Base-by-base conservation (phyloP, 2,329 filamentous ascomycete genomes). In the Aspergillus jensenii region DNA sequence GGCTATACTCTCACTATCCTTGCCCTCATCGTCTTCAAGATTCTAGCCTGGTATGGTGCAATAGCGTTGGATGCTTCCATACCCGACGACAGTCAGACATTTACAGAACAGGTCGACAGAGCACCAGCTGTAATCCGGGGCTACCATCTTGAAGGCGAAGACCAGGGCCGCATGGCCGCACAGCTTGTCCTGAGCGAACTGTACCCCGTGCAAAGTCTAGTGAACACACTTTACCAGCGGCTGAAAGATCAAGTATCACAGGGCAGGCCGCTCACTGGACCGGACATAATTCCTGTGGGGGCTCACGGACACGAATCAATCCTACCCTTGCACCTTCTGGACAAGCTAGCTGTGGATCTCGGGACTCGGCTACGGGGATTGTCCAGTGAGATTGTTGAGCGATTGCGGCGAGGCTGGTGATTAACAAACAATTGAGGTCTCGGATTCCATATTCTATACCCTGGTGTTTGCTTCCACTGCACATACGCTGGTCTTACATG, bases 101-200 rank as follows among this genome's bases (percentile, higher is more conserved):
- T 17, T 45, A 4, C 44, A 17, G 37, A 48, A 27, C 41, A 50
- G 25, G 15, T 56, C 9, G 46, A 45, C 31, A 37, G 43, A 31
- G 15, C 41, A 17, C 45, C 53, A 2, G 19, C 39, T 15, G 27
- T 51, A 17, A 44, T 56, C 19, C 23, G 47, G 6, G 40, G 41
- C 19, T 57, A 52, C 33, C 21, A 33, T n/a, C 9, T 52, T 11
- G 31, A 48, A 6, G 41, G 48, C 25, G 41, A 52, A 23, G 41
- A 48, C 23, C 48, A 48, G 35, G 19, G 23, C 6, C 55, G 55
- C n/a, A 57, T 57, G 55, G 43, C 55, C 19, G 55, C 55, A 14
- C 55, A 57, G 35, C 14, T 57, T 12, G 48, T 57, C 7, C 48
- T 57, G 11, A 52, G 48, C 35, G 55, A 57, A 40, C 48, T 57